These are phyloP conservation scores for Zygnema cylindricum DNA, from an alignment of 139 green algal genomes.

Conservation along the genomic window DNA sequence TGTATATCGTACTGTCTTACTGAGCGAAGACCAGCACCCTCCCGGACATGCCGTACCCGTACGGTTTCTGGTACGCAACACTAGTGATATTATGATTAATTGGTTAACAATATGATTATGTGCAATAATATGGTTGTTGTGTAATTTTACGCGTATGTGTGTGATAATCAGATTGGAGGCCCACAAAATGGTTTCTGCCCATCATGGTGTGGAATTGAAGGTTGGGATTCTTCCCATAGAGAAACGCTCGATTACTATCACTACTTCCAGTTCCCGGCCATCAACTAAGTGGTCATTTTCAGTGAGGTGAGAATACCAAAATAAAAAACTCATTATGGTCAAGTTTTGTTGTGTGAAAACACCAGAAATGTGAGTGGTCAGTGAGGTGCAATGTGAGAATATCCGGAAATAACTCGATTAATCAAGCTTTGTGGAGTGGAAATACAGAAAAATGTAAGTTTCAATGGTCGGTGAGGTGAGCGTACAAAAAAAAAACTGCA, in stretches of 20 bases:
- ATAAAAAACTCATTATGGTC: neutral
- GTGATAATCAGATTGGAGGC: neutral
- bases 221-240: neutral
- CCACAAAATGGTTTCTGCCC: neutral
- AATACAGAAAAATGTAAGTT: neutral
- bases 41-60: too few relatives aligned
- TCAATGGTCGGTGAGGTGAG: neutral
- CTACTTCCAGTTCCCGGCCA: neutral
- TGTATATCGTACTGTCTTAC: too few relatives aligned
- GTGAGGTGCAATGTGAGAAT: too few relatives aligned
- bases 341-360: neutral
- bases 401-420: too few relatives aligned
- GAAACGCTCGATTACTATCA: neutral
- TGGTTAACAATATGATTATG: too few relatives aligned
- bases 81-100: too few relatives aligned
- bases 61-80: too few relatives aligned
- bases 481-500: too few relatives aligned
- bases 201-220: neutral
- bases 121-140: too few relatives aligned
- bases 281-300: neutral
- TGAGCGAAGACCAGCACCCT: too few relatives aligned
- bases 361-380: too few relatives aligned
- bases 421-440: neutral
- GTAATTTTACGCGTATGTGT: too few relatives aligned
- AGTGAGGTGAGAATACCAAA: neutral